phyloP scores from a whole-genome alignment of 108 stramenopile species.

The Schizochytrium sp. region DNA sequence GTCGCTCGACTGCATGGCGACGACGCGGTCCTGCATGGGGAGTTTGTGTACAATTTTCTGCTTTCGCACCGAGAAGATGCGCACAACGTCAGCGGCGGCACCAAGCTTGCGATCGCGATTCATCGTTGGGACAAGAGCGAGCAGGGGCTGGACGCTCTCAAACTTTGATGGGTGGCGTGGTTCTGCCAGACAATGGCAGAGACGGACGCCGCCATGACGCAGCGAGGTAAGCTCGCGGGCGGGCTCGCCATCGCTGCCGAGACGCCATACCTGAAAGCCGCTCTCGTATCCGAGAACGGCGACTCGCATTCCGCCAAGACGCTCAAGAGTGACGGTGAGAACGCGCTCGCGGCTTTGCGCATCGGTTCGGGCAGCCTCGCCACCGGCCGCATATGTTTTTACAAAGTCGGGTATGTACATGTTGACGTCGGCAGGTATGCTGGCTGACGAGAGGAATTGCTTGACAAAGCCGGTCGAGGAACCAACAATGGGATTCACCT shows the following conservation, averaged over 20 bases:
- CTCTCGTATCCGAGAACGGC: neutral
- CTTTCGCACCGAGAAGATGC: neutral
- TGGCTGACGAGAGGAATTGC: neutral
- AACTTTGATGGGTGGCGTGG: neutral
- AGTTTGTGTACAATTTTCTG: neutral
- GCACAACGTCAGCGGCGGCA: neutral
- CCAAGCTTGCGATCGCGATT: neutral
- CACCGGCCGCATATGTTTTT: neutral
- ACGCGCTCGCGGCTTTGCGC: neutral
- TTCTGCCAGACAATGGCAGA: neutral
- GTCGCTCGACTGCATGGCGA: neutral
- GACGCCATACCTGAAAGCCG: neutral
- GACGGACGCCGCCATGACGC: neutral
- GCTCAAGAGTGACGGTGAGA: neutral
- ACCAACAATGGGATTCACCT: neutral
- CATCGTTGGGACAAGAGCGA: neutral
- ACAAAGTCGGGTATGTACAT: slow-evolving; percentile 6
- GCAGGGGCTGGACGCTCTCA: neutral
- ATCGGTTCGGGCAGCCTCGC: neutral
- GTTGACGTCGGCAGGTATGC: neutral
- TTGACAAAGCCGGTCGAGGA: neutral
- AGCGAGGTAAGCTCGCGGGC: neutral
- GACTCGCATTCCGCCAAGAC: neutral
- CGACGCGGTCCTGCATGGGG: neutral
- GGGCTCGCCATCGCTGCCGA: neutral